Evolutionary conservation across 441 rosid genomes (phyloP).

Genomic region (Omphalea diandra): DNA sequence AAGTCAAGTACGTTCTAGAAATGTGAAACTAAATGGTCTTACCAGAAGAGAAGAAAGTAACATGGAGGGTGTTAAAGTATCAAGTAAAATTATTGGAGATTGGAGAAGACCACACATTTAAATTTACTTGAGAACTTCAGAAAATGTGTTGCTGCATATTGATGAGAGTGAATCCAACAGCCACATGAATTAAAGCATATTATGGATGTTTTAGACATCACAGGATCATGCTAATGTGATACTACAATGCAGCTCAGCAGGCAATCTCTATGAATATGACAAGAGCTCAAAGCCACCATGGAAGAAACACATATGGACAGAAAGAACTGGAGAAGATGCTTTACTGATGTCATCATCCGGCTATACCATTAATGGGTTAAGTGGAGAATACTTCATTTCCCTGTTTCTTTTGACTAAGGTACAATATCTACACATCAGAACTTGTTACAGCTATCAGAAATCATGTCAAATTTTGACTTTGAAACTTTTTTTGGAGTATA

Average conservation of each 20-base stretch:
- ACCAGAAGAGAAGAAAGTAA: background rate
- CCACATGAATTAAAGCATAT: background rate
- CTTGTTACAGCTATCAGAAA: background rate
- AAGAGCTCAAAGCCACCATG: slow-evolving; percentile 66
- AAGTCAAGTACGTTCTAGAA: background rate
- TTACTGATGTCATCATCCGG: slow-evolving; percentile 43
- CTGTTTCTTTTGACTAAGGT: slow-evolving; percentile 72
- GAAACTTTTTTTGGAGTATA: background rate
- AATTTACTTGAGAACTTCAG: background rate
- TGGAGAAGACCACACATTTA: background rate
- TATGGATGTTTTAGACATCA: background rate
- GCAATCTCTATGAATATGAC: slow-evolving; percentile 67
- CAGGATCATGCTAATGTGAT: background rate
- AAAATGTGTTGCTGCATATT: background rate
- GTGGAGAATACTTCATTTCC: slow-evolving; percentile 50
- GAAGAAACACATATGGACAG: slow-evolving; percentile 66
- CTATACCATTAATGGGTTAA: slow-evolving; percentile 37
- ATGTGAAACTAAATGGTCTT: background rate
- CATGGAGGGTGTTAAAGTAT: background rate
- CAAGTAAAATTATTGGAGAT: background rate
- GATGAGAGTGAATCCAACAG: background rate
- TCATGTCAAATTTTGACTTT: background rate
- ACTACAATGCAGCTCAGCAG: slow-evolving; percentile 49
- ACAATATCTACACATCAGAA: slow-evolving; percentile 7
- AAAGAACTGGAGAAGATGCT: slow-evolving; percentile 38